phyloP scores from a whole-genome alignment of 2,329 filamentous ascomycete species.

The Penicillium griseofulvum region DNA sequence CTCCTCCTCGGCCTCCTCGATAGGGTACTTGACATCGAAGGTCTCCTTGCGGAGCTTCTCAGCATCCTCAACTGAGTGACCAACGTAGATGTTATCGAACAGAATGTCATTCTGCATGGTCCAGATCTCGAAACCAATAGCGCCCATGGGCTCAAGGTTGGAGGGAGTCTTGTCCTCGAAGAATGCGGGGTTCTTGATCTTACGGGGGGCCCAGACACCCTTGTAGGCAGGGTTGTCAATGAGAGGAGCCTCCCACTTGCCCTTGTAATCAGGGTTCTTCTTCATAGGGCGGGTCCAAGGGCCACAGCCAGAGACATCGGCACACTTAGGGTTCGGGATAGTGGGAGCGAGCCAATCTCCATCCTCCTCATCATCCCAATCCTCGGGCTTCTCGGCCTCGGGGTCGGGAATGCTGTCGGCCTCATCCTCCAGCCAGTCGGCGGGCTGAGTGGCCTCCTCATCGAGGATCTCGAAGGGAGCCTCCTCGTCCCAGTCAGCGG shows the following conservation, averaged over 20 bases:
- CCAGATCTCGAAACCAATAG: conserved; percentile 97
- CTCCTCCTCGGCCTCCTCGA: conserved; percentile 78
- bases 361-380: conserved; percentile 99
- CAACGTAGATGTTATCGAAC: conserved; percentile 99
- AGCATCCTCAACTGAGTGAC: conserved; percentile 91
- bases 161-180: conserved; percentile 96
- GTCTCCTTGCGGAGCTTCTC: conserved; percentile 84
- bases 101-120: conserved; percentile 99
- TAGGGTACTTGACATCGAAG: conserved; percentile 80
- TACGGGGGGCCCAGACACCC: conserved; percentile 87
- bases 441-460: conserved; percentile 84
- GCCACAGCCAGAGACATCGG: conserved; percentile 88
- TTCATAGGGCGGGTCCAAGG: conserved; percentile 88
- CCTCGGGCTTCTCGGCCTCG: conserved; percentile 94
- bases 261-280: conserved; percentile 97
- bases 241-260: conserved; percentile 90
- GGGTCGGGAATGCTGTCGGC: conserved; percentile 80
- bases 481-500: conserved; percentile 98
- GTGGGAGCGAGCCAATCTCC: conserved; percentile 93
- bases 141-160: conserved; percentile 95
- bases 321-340: conserved; percentile 93
- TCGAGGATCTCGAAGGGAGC: conserved; percentile 95
- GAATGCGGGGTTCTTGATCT: conserved; percentile 95
- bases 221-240: conserved; percentile 99
- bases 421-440: conserved; percentile 95